Base-by-base conservation (phyloP, 768 basidiomycete genomes). In the Rubroboletus pulcherrimus region DNA sequence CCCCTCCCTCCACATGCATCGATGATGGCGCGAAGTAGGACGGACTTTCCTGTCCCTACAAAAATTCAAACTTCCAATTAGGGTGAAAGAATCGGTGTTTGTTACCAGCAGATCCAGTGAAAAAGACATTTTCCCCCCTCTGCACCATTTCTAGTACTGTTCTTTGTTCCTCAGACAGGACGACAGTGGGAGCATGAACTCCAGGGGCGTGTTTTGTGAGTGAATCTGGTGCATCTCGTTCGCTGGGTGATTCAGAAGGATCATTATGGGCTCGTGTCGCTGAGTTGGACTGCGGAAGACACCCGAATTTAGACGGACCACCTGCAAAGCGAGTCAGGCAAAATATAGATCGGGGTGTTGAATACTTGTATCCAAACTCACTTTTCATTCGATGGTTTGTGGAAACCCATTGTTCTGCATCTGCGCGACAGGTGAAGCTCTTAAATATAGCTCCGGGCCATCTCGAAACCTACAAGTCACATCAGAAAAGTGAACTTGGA, bases 1-100 rank as follows among this genome's bases (percentile, higher is more conserved):
- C 58, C 62, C 61, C 65, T 74, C 42, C 71, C 72, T 34, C 78
- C 76, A 42, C 77, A 75, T 33, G 64, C 63, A 26, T 72, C 60
- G 56, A 94, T 92, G 55, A 94, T 89, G 63, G 86, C 84, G 4
- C 87, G 78, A 15, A 94, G 74, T 0, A 93, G 73, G 7, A 93
- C 86, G 0, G 91, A 93, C 71, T 94, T 94, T 26, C 91, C 91
- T 2, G 91, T 93, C 26, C 85, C 84, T 85, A 49, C 5, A 49
- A 49, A 52, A 17, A 31, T 12, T 67, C 31, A 58, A 37, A n/a
- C 37, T 30, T 45, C 19, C 11, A 40, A 35, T n/a, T 24, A 9
- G 35, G 14, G 35, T 26, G 34, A 38, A 41, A 33, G 10, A 44
- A 7, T 2, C 2, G 1, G 29, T 17, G 37, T 29, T 11, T 37